A percentile compares a stretch with the other conserved stretches of the same genome.
Evolutionary conservation across 2,329 filamentous ascomycete genomes (phyloP).

Genomic region (Alternaria postmessia): DNA sequence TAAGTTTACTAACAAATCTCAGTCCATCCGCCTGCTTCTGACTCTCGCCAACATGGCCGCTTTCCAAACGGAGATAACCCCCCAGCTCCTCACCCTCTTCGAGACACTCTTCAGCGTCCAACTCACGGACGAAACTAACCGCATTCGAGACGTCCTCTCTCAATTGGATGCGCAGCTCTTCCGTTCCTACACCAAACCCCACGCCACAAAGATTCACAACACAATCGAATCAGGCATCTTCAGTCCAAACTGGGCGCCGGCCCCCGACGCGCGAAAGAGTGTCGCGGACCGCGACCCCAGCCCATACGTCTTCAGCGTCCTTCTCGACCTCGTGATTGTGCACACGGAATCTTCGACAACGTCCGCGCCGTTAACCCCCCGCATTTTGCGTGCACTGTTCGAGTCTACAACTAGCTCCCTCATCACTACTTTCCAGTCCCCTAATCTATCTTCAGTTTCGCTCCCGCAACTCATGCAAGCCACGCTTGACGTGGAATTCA

Average conservation of each 20-base stretch:
- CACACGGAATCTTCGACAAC: constrained; percentile 74
- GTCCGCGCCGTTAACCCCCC: constrained; percentile 75
- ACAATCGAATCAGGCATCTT: constrained; percentile 78
- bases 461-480: constrained; percentile 92
- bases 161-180: constrained; percentile 94
- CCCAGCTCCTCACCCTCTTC: constrained; percentile 88
- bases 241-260: constrained; percentile 74
- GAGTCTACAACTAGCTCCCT: constrained; percentile 82
- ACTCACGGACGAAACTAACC: constrained; percentile 90
- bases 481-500: constrained; percentile 95
- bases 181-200: constrained; percentile 84
- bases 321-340: constrained; percentile 86
- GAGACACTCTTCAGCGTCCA: constrained; percentile 94
- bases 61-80: constrained; percentile 82
- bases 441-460: constrained; percentile 69
- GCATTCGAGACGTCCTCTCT: constrained; percentile 85
- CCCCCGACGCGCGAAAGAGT: constrained; percentile 43
- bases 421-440: constrained; percentile 73
- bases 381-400: constrained; percentile 86
- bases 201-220: constrained; percentile 61
- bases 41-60: constrained; percentile 91
- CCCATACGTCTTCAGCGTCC: constrained; percentile 87
- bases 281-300: constrained; percentile 73
- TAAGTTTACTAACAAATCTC: constrained; percentile 21
- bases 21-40: constrained; percentile 92